Percentiles rank a stretch among this genome's conserved stretches.
These are phyloP conservation scores for Aspergillus awamori DNA, from an alignment of 2,329 filamentous ascomycete genomes.

Conservation along the genomic window DNA sequence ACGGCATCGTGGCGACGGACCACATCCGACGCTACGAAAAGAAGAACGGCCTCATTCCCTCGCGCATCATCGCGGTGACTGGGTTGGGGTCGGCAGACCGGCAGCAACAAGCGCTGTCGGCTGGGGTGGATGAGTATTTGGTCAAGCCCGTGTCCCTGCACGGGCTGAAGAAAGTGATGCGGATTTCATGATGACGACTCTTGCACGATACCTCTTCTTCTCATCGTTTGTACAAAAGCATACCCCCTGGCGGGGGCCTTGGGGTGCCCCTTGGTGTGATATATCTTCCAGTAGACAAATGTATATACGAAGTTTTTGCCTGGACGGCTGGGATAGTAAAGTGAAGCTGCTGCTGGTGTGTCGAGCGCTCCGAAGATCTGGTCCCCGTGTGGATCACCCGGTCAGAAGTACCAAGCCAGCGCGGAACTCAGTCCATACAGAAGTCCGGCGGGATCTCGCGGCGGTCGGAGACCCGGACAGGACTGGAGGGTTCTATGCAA, in stretches of 20 bases:
- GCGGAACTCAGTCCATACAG: no score
- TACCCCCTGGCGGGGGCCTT: background rate
- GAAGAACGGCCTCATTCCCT: slow-evolving; percentile 21
- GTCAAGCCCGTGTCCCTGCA: slow-evolving; percentile 31
- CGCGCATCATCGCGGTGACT: slow-evolving; percentile 32
- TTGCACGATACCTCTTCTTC: background rate
- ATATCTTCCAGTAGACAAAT: background rate
- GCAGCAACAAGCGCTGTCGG: slow-evolving; percentile 29
- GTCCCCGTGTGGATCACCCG: no score
- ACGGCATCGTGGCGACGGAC: slow-evolving; percentile 46
- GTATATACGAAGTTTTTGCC: background rate
- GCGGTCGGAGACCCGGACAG: no score
- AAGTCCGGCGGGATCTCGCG: no score
- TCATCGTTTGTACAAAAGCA: background rate
- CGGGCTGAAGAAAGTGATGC: slow-evolving; percentile 26
- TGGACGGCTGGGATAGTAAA: no score
- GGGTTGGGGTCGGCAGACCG: slow-evolving; percentile 30
- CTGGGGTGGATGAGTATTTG: slow-evolving; percentile 31
- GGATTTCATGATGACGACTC: slow-evolving; percentile 14
- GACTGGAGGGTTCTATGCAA: no score
- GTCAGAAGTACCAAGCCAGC: no score
- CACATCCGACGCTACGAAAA: slow-evolving; percentile 41
- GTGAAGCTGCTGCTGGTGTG: no score
- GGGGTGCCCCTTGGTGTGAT: background rate
- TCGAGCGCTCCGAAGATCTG: no score